Evolutionary conservation across 306 rosid species (phyloP).

Genomic region (Corylus avellana): DNA sequence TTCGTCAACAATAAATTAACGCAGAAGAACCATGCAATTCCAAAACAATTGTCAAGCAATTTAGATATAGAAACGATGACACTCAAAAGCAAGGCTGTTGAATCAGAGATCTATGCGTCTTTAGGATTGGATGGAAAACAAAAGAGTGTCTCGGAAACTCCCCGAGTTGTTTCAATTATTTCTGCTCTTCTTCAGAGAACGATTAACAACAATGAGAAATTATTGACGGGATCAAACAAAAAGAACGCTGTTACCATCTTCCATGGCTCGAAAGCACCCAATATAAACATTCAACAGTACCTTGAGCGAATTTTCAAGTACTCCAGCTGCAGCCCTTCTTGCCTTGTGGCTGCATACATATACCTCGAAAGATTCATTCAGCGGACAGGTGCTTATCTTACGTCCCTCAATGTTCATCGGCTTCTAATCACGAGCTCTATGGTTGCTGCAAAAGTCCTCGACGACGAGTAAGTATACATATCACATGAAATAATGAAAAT

Average conservation of each 20-base stretch:
- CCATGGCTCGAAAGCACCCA: slow-evolving; percentile 54
- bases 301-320: slow-evolving; percentile 62
- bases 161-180: slow-evolving; percentile 34
- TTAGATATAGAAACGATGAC: slow-evolving; percentile 26
- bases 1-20: slow-evolving; percentile 1
- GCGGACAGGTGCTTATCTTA: slow-evolving; percentile 40
- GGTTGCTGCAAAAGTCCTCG: slow-evolving; percentile 65
- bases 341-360: slow-evolving; percentile 63
- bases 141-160: slow-evolving; percentile 18
- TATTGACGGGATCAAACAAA: slow-evolving; percentile 21
- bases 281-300: slow-evolving; percentile 51
- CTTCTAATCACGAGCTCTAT: slow-evolving; percentile 57
- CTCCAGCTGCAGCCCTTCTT: slow-evolving; percentile 54
- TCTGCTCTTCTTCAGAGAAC: slow-evolving; percentile 45
- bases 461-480: slow-evolving; percentile 37
- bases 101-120: slow-evolving; percentile 27
- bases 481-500: not conserved
- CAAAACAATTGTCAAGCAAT: not conserved
- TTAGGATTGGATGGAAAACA: slow-evolving; percentile 31
- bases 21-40: not conserved
- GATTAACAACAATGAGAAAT: slow-evolving; percentile 47
- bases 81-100: slow-evolving; percentile 10
- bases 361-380: slow-evolving; percentile 60
- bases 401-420: slow-evolving; percentile 62
- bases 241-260: slow-evolving; percentile 46